Evolutionary conservation across 495 filamentous ascomycete genomes (phyloP), one percentile per base, ranked within the genome.

Genomic region (Lentithecium fluviatile): DNA sequence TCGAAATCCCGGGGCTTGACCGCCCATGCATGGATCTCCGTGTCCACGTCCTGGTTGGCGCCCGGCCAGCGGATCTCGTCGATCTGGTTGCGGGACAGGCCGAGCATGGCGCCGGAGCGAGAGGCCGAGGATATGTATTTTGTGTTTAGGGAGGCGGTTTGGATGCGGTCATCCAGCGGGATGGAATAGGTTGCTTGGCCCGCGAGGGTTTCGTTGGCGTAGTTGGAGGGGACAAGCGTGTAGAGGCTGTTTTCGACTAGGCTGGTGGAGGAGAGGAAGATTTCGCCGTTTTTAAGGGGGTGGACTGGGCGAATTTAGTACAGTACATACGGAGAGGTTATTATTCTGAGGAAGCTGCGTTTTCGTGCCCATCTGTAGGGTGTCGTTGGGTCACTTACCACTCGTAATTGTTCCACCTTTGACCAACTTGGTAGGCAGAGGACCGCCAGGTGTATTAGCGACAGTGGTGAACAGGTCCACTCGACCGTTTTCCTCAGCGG

Each of bases 1-100:
- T 90, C 82, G 69, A 94, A 96, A 64, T 82, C 73, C 0, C 89
- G 90, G 0, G 92, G 92, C 66, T 88, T 91, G 56, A 96, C 75
- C 0, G 96, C 70, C 75, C 76, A 83, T 12, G 80, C 71, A 34
- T 83, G 81, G 54, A 84, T 52, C 19, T 70, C 37, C 15, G 40
- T 15, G 4, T 43, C 19, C 32, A 55, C 70, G 29, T 46, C 37
- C 21, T 62, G 64, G 17, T 65, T 49, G 10, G 71, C 63, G 13
- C 73, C 71, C 20, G 65, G 66, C 56, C 67, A 74, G 56, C 66
- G 68, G 34, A 75, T 75, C 55, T 80, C 77, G 15, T 69, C 71
- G 32, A 82, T 60, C 74, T 69, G 78, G 43, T 64, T 73, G 67
- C 26, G 74, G 58, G 43, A 55, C 60, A 78, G 58, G 59, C 88